Evolutionary conservation across 2,329 filamentous ascomycete genomes (phyloP).

Genomic region (Sporothrix variecibatus): DNA sequence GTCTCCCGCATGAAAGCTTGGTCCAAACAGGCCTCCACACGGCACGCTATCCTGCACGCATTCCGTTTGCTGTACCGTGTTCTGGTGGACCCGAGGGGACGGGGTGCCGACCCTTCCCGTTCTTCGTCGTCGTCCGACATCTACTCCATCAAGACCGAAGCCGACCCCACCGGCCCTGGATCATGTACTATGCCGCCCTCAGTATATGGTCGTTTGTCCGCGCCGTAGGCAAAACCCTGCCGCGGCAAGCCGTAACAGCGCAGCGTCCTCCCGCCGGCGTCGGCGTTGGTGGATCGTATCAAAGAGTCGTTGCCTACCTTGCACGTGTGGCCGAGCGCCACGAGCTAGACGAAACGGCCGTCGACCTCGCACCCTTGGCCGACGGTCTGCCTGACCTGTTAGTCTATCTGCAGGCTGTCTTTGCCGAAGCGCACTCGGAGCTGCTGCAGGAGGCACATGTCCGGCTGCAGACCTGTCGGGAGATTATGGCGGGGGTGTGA

Average conservation of each 20-base stretch:
- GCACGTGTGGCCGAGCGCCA: slow-evolving; percentile 69
- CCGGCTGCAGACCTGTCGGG: slow-evolving; percentile 70
- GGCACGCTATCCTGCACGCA: slow-evolving; percentile 82
- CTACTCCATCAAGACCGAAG: slow-evolving; percentile 77
- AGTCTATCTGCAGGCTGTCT: slow-evolving; percentile 46
- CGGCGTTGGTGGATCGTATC: neutral
- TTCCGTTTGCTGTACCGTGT: slow-evolving; percentile 79
- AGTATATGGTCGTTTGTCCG: slow-evolving; percentile 88
- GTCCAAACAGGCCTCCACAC: slow-evolving; percentile 72
- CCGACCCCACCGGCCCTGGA: slow-evolving; percentile 83
- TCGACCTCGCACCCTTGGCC: slow-evolving; percentile 56
- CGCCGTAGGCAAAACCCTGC: slow-evolving; percentile 59
- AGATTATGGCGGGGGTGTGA: slow-evolving; percentile 40
- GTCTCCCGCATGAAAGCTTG: slow-evolving; percentile 76
- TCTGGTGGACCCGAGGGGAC: slow-evolving; percentile 58
- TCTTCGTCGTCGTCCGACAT: neutral
- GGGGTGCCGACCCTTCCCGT: neutral
- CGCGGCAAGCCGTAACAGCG: neutral
- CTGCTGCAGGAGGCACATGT: slow-evolving; percentile 75
- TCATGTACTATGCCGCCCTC: slow-evolving; percentile 82
- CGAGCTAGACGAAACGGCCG: slow-evolving; percentile 69
- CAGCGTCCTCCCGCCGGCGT: too few relatives aligned
- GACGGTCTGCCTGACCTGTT: slow-evolving; percentile 51
- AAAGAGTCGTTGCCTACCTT: slow-evolving; percentile 47
- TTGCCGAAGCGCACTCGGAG: slow-evolving; percentile 59